A percentile compares a stretch with the other conserved stretches of the same genome.
Evolutionary conservation across 768 basidiomycete genomes (phyloP).

Genomic region (Lentinus brumalis): DNA sequence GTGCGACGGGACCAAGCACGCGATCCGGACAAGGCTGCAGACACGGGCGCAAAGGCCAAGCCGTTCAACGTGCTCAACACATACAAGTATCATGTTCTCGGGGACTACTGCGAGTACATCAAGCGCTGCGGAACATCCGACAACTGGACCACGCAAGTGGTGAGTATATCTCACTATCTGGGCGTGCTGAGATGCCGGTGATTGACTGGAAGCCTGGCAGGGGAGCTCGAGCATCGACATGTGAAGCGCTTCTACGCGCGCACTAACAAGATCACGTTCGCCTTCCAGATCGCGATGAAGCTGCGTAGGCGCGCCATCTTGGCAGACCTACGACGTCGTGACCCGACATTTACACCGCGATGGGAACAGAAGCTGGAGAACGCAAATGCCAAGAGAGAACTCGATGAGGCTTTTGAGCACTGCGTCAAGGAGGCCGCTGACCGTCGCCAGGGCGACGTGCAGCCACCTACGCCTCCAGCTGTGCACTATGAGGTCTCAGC

Average conservation of each 20-base stretch:
- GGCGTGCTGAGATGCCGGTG: background rate
- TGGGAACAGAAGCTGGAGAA: constrained; percentile 16
- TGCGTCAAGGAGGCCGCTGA: background rate
- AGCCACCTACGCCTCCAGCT: background rate
- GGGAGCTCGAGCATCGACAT: constrained; percentile 38
- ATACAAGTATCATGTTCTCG: constrained; percentile 31
- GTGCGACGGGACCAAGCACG: background rate
- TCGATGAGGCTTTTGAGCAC: constrained; percentile 18
- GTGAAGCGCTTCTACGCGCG: constrained; percentile 40
- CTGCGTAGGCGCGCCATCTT: background rate
- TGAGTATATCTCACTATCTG: background rate
- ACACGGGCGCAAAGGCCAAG: background rate
- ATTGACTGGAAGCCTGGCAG: constrained; percentile 22
- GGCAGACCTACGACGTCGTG: background rate
- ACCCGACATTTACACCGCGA: constrained; percentile 4
- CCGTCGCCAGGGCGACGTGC: background rate
- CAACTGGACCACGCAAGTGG: constrained; percentile 9
- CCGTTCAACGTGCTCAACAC: constrained; percentile 23
- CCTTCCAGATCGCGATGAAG: constrained; percentile 28
- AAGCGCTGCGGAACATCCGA: constrained; percentile 26
- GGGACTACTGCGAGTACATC: constrained; percentile 21
- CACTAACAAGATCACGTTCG: constrained; percentile 37
- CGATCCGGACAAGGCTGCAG: background rate
- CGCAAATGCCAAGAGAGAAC: constrained; percentile 9
- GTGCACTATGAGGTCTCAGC: constrained; percentile 28